Base-by-base conservation (phyloP, 1,139 yeast genomes). In the Diutina siamensis region DNA sequence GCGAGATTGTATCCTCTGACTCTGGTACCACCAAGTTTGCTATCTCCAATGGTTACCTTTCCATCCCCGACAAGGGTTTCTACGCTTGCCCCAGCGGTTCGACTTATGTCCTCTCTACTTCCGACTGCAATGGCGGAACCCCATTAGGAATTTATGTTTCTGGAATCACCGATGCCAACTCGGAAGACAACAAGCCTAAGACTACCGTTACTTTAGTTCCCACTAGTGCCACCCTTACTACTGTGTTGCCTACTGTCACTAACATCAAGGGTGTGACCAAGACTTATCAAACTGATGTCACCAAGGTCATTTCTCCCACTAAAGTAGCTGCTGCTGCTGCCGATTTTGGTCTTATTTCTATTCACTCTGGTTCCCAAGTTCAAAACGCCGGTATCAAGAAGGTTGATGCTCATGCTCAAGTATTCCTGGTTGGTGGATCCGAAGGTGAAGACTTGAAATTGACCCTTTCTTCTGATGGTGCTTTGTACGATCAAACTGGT, bases 371-470 rank as follows among this genome's bases (percentile, higher is more conserved):
- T 12, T 28, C 44, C 2, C 10, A 40, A 3, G 21, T 31, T 12
- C 35, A 28, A n/a, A 40, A 40, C 27, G 22, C 19, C 15, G 35
- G 21, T 17, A 40, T 40, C 35, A 40, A 40, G 35, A 40, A 40
- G 44, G 44, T 28, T 12, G 35, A 28, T 18, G 13, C 34, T 13
- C 44, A 40, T 35, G 21, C 35, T 9, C 34, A 40, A 13, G 44
- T 40, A 8, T 40, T 40, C 35, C 18, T n/a, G 25, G 44, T 40
- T 4, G 44, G 44, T 18, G 44, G 44, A 9, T 25, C 31, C n/a
- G 35, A 28, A 4, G 44, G 44, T 18, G 21, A 28, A 7, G 44
- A 40, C 44, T 31, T 40, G 34, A 20, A 15, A 4, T 20, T 40
- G 25, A 27, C 28, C 7, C 19, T 40, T 15, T 15, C 33, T 17